Conservation (phyloP, 345 rosid genomes). For the Fremontodendron californicum region DNA sequence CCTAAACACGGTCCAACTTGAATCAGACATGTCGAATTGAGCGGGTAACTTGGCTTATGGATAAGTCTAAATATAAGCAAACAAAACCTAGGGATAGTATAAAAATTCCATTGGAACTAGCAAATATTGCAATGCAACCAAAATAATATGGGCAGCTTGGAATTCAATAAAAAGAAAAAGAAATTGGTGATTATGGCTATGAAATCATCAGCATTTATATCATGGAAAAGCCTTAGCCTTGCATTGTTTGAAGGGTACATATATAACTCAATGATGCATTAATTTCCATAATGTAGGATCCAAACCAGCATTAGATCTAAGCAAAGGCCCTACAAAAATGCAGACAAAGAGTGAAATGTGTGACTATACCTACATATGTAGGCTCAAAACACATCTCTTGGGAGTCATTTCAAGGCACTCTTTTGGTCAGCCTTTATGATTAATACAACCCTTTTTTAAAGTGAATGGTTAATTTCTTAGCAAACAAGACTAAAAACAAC, state of each 20-base stretch:
- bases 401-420: slow-evolving; percentile 14
- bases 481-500: background rate
- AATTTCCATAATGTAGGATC: background rate
- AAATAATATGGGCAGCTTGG: background rate
- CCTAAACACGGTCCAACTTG: no score
- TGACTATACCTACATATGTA: slow-evolving; percentile 11
- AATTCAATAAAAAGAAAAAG: background rate
- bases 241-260: background rate
- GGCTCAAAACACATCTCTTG: slow-evolving; percentile 10
- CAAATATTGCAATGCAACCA: background rate
- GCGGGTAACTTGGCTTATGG: no score
- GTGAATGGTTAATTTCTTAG: background rate
- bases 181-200: background rate
- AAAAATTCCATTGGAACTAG: background rate
- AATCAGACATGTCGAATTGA: no score
- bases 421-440: background rate
- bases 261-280: background rate
- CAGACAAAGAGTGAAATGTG: slow-evolving; percentile 10
- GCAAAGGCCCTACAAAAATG: slow-evolving; percentile 2
- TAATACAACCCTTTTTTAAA: background rate
- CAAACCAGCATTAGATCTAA: slow-evolving; percentile 8
- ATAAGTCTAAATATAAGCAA: background rate
- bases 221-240: background rate
- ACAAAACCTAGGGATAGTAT: background rate
- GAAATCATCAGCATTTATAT: background rate